Evolutionary conservation across 176 grass and related monocot species (phyloP).

Genomic region (Ampelocalamus luodianensis): DNA sequence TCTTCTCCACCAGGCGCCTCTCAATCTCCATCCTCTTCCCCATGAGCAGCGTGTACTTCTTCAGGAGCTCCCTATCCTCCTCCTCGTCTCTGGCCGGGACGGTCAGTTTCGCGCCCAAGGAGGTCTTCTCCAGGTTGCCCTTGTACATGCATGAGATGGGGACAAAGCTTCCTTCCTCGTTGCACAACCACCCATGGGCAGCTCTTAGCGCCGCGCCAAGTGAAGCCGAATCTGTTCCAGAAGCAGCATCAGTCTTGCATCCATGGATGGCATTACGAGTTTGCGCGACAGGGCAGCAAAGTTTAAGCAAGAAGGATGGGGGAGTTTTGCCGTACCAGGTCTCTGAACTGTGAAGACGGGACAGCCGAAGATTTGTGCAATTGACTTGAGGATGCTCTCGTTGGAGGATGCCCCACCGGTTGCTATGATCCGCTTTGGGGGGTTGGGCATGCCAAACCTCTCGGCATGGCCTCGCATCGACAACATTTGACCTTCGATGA

Average conservation of each 20-base stretch:
- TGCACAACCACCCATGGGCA: slow-evolving; percentile 93
- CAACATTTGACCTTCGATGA: slow-evolving; percentile 87
- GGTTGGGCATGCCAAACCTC: slow-evolving; percentile 92
- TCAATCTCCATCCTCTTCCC: slow-evolving; percentile 91
- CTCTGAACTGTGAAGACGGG: slow-evolving; percentile 84
- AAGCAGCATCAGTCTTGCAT: neutral
- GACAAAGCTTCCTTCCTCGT: slow-evolving; percentile 70
- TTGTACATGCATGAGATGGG: slow-evolving; percentile 74
- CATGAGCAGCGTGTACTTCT: slow-evolving; percentile 75
- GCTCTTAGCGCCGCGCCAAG: slow-evolving; percentile 81
- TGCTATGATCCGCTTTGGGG: slow-evolving; percentile 85
- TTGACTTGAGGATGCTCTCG: slow-evolving; percentile 67
- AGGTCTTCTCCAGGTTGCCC: slow-evolving; percentile 73
- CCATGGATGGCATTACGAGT: neutral
- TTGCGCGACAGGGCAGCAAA: neutral
- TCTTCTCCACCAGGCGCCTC: slow-evolving; percentile 67
- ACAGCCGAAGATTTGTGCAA: slow-evolving; percentile 77
- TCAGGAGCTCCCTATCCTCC: slow-evolving; percentile 52
- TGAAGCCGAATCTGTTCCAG: slow-evolving; percentile 79
- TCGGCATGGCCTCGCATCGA: slow-evolving; percentile 90
- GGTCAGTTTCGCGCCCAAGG: slow-evolving; percentile 65
- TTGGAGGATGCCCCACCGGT: slow-evolving; percentile 92
- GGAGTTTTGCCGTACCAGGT: slow-evolving; percentile 59
- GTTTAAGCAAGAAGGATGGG: neutral
- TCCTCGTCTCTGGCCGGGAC: slow-evolving; percentile 44